Conservation (phyloP, 208 protist genomes). For the Eutreptiella sp. region DNA sequence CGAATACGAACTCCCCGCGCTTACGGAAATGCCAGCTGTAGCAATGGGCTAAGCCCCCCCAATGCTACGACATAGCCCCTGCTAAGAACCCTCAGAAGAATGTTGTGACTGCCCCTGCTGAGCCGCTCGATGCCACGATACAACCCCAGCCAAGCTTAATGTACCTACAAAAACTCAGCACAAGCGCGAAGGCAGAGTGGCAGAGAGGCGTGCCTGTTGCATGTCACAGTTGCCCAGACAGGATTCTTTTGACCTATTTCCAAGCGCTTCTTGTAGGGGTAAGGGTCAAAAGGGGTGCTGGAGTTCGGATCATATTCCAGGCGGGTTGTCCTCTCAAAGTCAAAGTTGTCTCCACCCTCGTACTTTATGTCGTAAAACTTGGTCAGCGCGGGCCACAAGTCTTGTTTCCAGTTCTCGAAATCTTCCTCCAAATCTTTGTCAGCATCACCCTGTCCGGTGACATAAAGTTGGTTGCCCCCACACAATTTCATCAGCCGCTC, state of each 20-base stretch:
- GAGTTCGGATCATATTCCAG: conserved; percentile 1
- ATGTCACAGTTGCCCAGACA: conserved; percentile 57
- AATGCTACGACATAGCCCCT: too few species aligned
- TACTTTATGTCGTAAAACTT: conserved; percentile 20
- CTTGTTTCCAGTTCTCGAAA: conserved; percentile 58
- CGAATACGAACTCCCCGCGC: too few species aligned
- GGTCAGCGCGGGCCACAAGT: conserved; percentile 42
- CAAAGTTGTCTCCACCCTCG: neutral
- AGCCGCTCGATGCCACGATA: too few species aligned
- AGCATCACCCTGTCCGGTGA: conserved; percentile 51
- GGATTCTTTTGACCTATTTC: conserved; percentile 72
- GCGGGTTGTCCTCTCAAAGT: conserved; percentile 3
- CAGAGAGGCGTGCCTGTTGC: conserved; percentile 45
- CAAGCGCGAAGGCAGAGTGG: too few species aligned
- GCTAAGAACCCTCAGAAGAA: too few species aligned
- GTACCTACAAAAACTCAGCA: too few species aligned
- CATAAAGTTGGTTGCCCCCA: conserved; percentile 42
- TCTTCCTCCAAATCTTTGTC: conserved; percentile 62
- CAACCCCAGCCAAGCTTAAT: too few species aligned
- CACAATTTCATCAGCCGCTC: conserved; percentile 44
- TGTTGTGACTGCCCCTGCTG: too few species aligned
- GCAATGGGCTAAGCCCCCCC: too few species aligned
- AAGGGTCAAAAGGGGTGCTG: conserved; percentile 32
- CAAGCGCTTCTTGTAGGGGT: too few species aligned
- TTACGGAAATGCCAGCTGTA: too few species aligned